Evolutionary conservation across 257 asterid genomes (phyloP).

Genomic region (Craterostigma plantagineum): DNA sequence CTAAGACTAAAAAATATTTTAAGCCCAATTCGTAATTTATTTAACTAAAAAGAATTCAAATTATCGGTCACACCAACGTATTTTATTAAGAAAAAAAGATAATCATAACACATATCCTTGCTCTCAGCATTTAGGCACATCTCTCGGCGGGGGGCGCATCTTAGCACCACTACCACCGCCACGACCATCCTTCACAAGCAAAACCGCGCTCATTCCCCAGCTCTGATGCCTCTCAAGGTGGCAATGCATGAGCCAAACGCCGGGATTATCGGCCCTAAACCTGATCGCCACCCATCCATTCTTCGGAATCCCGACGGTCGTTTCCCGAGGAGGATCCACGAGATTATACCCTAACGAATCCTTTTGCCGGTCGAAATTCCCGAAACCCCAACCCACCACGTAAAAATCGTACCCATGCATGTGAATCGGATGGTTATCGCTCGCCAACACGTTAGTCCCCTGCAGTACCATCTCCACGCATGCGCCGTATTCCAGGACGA

Average conservation of each 20-base stretch:
- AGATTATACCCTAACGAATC: slow-evolving; percentile 20
- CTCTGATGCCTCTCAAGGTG: slow-evolving; percentile 23
- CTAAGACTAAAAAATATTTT: too few relatives aligned
- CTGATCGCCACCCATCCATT: slow-evolving; percentile 23
- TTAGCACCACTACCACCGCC: neutral
- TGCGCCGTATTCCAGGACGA: slow-evolving; percentile 8
- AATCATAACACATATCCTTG: too few relatives aligned
- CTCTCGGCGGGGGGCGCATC: slow-evolving; percentile 24
- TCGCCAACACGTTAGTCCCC: slow-evolving; percentile 10
- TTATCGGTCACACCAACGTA: too few relatives aligned
- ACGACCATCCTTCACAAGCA: slow-evolving; percentile 16
- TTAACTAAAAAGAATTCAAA: too few relatives aligned
- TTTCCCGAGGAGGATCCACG: slow-evolving; percentile 17
- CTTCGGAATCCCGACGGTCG: slow-evolving; percentile 21
- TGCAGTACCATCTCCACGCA: slow-evolving; percentile 21
- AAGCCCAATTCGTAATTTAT: too few relatives aligned
- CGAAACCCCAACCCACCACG: slow-evolving; percentile 20
- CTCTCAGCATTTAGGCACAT: slow-evolving; percentile 20
- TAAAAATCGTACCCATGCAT: slow-evolving; percentile 22
- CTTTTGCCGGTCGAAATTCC: slow-evolving; percentile 12
- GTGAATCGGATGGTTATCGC: slow-evolving; percentile 22
- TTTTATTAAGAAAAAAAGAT: too few relatives aligned
- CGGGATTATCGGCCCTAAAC: slow-evolving; percentile 22
- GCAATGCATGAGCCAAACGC: slow-evolving; percentile 23
- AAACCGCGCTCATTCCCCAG: slow-evolving; percentile 29